Percentiles rank a stretch among this genome's conserved stretches.
These are phyloP conservation scores for Fragaria vesca DNA, from an alignment of 306 rosid genomes.

Conservation along the genomic window DNA sequence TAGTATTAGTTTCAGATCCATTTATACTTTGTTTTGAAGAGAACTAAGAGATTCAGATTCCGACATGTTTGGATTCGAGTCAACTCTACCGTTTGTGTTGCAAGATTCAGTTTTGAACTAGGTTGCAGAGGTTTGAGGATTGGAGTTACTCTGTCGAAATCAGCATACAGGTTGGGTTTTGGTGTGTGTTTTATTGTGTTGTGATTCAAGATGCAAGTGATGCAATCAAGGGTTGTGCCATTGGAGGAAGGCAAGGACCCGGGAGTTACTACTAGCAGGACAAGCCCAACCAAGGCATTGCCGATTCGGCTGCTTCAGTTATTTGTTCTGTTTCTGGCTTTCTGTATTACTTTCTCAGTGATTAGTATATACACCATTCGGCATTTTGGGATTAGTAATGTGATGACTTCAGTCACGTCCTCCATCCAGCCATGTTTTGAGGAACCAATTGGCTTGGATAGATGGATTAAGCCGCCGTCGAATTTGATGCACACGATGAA, in stretches of 20 bases:
- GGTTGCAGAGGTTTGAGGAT: neutral
- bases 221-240: conserved; percentile 69
- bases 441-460: conserved; percentile 51
- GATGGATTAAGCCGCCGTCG: conserved; percentile 63
- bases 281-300: conserved; percentile 55
- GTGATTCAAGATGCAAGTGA: conserved; percentile 59
- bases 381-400: conserved; percentile 62
- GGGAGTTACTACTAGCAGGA: conserved; percentile 31
- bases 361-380: conserved; percentile 67
- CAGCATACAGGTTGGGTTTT: conserved; percentile 19
- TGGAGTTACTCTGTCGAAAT: neutral
- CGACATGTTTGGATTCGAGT: neutral
- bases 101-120: neutral
- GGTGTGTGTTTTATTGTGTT: neutral
- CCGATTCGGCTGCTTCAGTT: conserved; percentile 58
- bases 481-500: conserved; percentile 68
- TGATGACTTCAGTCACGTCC: conserved; percentile 45
- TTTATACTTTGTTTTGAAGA: conserved; percentile 4
- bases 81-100: neutral
- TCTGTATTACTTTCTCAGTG: conserved; percentile 60
- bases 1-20: conserved; percentile 34
- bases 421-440: conserved; percentile 65
- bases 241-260: conserved; percentile 78
- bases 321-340: conserved; percentile 57
- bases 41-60: conserved; percentile 7